phyloP scores from a whole-genome alignment of 139 green algal genomes.

The Picochlorum sp. region DNA sequence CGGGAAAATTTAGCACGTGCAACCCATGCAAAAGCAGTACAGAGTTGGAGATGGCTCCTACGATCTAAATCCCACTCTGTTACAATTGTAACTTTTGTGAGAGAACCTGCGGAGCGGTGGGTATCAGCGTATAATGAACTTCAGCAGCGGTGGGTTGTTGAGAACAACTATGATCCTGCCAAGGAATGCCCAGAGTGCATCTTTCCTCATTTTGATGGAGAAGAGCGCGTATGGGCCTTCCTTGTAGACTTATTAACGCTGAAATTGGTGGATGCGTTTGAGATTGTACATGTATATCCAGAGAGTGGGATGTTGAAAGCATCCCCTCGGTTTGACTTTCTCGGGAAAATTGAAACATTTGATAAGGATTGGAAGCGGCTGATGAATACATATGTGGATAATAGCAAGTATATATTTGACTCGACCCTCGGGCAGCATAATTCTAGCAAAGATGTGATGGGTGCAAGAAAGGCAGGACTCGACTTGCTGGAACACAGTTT shows the following conservation, averaged over 20 bases:
- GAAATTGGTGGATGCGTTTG: neutral
- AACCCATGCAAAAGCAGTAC: too few relatives aligned
- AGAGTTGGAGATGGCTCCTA: neutral
- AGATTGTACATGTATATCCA: constrained; percentile 1
- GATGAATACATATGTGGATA: neutral
- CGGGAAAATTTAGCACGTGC: neutral
- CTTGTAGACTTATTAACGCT: neutral
- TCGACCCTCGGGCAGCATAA: neutral
- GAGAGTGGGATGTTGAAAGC: neutral
- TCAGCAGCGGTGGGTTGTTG: neutral
- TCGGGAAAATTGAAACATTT: neutral
- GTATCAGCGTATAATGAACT: neutral
- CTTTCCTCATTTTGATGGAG: neutral
- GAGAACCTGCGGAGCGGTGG: neutral
- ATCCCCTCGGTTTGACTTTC: neutral
- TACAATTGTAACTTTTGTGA: neutral
- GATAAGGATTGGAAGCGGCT: constrained; percentile 4
- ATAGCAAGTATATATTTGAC: neutral
- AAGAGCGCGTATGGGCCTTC: constrained; percentile 1
- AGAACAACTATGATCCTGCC: neutral
- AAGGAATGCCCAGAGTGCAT: neutral
- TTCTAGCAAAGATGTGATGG: neutral
- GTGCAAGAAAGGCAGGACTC: neutral
- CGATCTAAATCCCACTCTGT: neutral
- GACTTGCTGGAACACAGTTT: neutral